Evolutionary conservation across 1,139 yeast genomes (phyloP), one percentile per base, ranked within the genome.

Genomic region (Yamadazyma conglobata): DNA sequence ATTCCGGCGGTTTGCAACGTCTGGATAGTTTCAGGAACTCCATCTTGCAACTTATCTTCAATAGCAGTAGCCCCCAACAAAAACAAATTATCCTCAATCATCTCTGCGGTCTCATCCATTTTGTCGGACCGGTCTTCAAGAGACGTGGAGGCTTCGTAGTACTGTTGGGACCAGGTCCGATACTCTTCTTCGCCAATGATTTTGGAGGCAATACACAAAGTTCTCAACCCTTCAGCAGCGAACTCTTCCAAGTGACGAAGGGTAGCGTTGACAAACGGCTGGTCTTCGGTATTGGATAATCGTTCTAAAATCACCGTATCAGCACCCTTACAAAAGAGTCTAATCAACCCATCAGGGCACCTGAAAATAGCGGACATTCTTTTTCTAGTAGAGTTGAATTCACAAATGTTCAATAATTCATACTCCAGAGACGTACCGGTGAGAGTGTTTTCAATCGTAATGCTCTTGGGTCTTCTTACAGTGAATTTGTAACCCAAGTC

Each of bases 1-100:
- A 93, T 88, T 10, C 97, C 97, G 0, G 99, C 99, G 35, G 84
- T 86, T 55, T 91, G 98, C 36, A 93, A 68, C 4, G 95, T 85
- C 42, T 86, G 91, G 37, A 93, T 93, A 1, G 98, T 88, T 45
- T 93, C 98, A 2, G 98, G 97, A 10, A 93, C 99, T 22, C 96
- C 98, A 38, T 91, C 98, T 60, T 93, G 99, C 33, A 93, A 68
- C 51, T 91, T 89, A 55, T 93, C 99, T 55, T 93, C 99, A 54
- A 93, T 91, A 2, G 98, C 99, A 25, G 98, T 93, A 2, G 97
- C 98, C 19, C 99, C 99, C 14, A 91, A 64, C 32, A 93, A 64
- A 40, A 80, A 80, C 48, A 93, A 62, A 38, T 83, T 83, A 24
- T 66, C 71, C 55, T 93, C 99, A 43, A 93, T 88, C 34, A 79